These are phyloP conservation scores for Capsicum rhomboideum DNA, from an alignment of 257 asterid genomes.

Conservation along the genomic window DNA sequence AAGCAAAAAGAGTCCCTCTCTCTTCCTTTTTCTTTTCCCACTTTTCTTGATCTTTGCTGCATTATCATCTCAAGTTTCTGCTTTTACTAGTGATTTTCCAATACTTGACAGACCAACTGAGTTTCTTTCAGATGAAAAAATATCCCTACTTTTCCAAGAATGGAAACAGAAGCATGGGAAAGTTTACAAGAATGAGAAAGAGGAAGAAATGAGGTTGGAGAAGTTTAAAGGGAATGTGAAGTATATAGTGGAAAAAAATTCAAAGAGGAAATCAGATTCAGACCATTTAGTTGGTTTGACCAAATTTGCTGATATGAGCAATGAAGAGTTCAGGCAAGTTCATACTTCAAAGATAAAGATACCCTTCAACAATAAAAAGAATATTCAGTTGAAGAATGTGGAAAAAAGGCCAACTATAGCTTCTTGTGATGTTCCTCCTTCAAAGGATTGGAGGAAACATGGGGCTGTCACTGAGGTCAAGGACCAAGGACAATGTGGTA, in stretches of 20 bases:
- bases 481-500: constrained; percentile 22
- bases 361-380: background rate
- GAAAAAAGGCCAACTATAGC: background rate
- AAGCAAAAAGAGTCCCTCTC: background rate
- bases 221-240: constrained; percentile 13
- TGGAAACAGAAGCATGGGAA: constrained; percentile 24
- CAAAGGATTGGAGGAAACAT: constrained; percentile 29
- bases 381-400: background rate
- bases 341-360: constrained; percentile 2
- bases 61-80: background rate
- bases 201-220: constrained; percentile 13
- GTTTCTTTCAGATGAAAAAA: constrained; percentile 4
- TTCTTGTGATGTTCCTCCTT: constrained; percentile 15
- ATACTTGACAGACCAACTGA: background rate
- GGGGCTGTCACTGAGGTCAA: constrained; percentile 28
- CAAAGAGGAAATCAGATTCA: background rate
- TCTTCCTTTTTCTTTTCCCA: background rate
- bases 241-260: constrained; percentile 15
- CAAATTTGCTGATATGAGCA: constrained; percentile 26
- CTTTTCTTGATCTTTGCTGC: background rate
- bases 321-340: constrained; percentile 16
- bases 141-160: constrained; percentile 12
- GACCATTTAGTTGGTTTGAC: constrained; percentile 16
- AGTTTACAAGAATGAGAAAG: constrained; percentile 10
- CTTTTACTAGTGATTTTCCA: constrained; percentile 3